Conservation (phyloP, 371 early-diverging fungal genomes). For the Smittium culicis region DNA sequence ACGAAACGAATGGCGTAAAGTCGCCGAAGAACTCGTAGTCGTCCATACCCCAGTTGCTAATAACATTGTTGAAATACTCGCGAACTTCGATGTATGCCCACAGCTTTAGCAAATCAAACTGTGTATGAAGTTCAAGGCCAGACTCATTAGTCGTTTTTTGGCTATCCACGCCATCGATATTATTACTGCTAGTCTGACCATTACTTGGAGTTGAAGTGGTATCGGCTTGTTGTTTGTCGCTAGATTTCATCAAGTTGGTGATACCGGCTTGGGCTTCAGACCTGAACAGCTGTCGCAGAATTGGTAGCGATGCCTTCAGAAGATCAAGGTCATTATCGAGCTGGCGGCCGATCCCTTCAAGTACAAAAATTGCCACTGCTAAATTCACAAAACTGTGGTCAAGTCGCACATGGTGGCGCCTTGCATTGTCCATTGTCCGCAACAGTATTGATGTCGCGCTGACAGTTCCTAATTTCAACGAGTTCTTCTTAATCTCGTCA, state of each 20-base stretch:
- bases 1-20: conserved; percentile 23
- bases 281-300: conserved; percentile 41
- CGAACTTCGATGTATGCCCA: conserved; percentile 65
- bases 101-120: conserved; percentile 46
- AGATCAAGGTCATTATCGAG: conserved; percentile 85
- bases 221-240: conserved; percentile 39
- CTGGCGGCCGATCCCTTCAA: conserved; percentile 87
- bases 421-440: conserved; percentile 68
- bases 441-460: conserved; percentile 61
- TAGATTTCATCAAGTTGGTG: conserved; percentile 37
- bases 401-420: conserved; percentile 77
- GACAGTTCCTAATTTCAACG: conserved; percentile 64
- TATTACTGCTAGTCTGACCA: conserved; percentile 9
- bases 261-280: conserved; percentile 17
- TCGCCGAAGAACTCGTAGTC: conserved; percentile 26
- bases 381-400: conserved; percentile 91
- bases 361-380: conserved; percentile 68
- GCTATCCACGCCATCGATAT: conserved; percentile 8
- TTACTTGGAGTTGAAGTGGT: conserved; percentile 35
- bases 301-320: conserved; percentile 64
- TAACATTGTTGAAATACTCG: conserved; percentile 37
- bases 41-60: conserved; percentile 27
- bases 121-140: neutral
- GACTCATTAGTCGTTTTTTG: too few species aligned
- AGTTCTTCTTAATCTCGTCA: conserved; percentile 43